Base-by-base conservation (phyloP, 192 early-diverging fungal species). In the Coemansia erecta region DNA sequence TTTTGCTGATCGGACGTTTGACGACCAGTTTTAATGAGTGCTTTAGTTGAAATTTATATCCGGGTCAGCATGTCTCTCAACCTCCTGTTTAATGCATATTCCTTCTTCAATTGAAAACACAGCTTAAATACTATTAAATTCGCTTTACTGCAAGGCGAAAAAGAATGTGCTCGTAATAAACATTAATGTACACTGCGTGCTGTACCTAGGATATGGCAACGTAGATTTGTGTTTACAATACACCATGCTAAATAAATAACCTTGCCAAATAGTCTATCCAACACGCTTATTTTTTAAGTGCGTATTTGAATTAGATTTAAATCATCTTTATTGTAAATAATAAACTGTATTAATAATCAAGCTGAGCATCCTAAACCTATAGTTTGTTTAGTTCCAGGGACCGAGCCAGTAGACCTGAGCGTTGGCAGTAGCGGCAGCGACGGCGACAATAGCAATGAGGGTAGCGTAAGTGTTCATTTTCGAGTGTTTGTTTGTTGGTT, bases 401-500 rank as follows among this genome's bases (percentile, higher is more conserved):
- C 58, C 58, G 48, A 60, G 58, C 47, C 58, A 60, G 58, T 51
- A 35, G n/a, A 42, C 47, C 48, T 60, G 58, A n/a, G 58, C 48
- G 47, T 60, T 60, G 24, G 58, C 58, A 19, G 58, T 60, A 17
- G 49, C 49, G 24, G 17, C 49, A 3, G 47, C 39, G 47, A 60
- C 58, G 22, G 48, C 39, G 58, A 60, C 58, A 15, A 60, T 50
- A n/a, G 48, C 58, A 18, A 60, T 47, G 15, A 60, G 58, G 40
- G 58, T 60, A 51, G 39, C 48, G 58, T 60, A 60, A 48, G 58
- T 18, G 58, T 60, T 60, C 58, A 51, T 60, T 39, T 14, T 60
- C 51, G 21, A 47, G 42, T 55, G 52, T 37, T 23, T 6, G 19
- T 12, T 19, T 0, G 23, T 37, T 26, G 18, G 57, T 19, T 44